Base-by-base conservation (phyloP, 192 early-diverging fungal species). In the Coemansia sp. region DNA sequence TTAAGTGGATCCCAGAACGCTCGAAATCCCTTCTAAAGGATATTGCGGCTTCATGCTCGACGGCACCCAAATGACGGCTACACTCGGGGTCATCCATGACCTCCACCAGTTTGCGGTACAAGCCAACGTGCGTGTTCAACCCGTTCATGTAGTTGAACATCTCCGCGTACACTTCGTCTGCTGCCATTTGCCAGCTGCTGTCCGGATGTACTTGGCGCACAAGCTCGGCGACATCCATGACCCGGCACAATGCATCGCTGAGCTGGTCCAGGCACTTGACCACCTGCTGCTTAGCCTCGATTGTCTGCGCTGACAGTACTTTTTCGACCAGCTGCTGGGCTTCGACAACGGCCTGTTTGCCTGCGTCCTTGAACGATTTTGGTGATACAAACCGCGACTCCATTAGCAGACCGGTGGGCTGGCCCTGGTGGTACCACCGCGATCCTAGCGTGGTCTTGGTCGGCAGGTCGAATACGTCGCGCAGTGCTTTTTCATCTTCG, bases 161-260 rank as follows among this genome's bases (percentile, higher is more conserved):
- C 28, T 84, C 72, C 31, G 84, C 76, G 67, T 93, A 94, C 1
- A 89, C 92, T 3, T 84, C 69, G 67, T 94, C 90, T 1, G 97
- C 96, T 5, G 87, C 90, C 36, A 83, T 71, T 55, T 89, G 82
- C 77, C 88, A 91, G 28, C 60, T 65, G 64, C 63, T 61, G 69
- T 93, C 89, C 0, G 97, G 93, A 63, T 98, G 96, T 33, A 93
- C 89, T 66, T 92, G 92, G 33, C 94, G 87, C 4, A 97, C 83
- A n/a, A 99, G 87, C 73, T 99, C 97, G 0, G 92, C 89, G 45
- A 89, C 86, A 63, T 99, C 97, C 75, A 97, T 90, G 1, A 97
- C 92, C 36, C 89, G 87, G 48, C 96, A 99, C 16, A 99, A 82
- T 2, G 87, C 83, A 73, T 99, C 94, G 20, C 90, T 92, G 18